These are phyloP conservation scores for Erodium texanum DNA, from an alignment of 441 rosid species.

Conservation along the genomic window DNA sequence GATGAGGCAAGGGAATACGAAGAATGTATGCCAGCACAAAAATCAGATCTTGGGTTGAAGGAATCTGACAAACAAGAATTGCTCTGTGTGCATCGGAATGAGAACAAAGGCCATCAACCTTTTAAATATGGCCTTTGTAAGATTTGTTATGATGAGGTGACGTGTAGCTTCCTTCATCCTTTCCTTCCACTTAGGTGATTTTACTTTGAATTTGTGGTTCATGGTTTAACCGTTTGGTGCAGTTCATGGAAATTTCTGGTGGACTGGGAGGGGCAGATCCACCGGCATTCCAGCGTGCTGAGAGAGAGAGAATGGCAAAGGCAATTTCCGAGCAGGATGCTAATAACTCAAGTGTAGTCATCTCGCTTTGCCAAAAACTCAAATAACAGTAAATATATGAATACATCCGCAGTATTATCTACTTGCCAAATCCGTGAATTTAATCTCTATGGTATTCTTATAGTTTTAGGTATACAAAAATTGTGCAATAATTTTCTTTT, in stretches of 20 bases:
- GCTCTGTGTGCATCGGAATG: constrained; percentile 61
- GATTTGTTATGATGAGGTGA: constrained; percentile 54
- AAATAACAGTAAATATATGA: constrained; percentile 15
- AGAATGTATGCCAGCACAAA: constrained; percentile 21
- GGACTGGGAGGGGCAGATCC: constrained; percentile 91
- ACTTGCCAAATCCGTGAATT: too few species aligned
- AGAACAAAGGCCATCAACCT: constrained; percentile 18
- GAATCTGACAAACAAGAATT: constrained; percentile 29
- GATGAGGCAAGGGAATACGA: constrained; percentile 44
- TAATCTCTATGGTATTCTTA: neutral
- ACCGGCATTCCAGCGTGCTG: constrained; percentile 85
- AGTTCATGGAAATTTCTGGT: constrained; percentile 56
- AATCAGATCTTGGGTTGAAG: constrained; percentile 23
- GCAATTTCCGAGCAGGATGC: constrained; percentile 31
- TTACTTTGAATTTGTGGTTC: neutral
- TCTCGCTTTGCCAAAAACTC: constrained; percentile 6
- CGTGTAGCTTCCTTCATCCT: constrained; percentile 16
- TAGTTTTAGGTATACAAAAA: neutral
- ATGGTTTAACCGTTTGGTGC: constrained; percentile 17
- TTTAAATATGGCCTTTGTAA: constrained; percentile 62
- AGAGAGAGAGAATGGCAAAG: constrained; percentile 51
- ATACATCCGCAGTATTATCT: constrained; percentile 13
- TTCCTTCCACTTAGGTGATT: neutral
- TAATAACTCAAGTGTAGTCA: constrained; percentile 24
- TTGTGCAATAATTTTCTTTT: neutral